Evolutionary conservation across 805 yeast genomes (phyloP), one percentile per base, ranked within the genome.

Genomic region (Naumovozyma dairenensis): DNA sequence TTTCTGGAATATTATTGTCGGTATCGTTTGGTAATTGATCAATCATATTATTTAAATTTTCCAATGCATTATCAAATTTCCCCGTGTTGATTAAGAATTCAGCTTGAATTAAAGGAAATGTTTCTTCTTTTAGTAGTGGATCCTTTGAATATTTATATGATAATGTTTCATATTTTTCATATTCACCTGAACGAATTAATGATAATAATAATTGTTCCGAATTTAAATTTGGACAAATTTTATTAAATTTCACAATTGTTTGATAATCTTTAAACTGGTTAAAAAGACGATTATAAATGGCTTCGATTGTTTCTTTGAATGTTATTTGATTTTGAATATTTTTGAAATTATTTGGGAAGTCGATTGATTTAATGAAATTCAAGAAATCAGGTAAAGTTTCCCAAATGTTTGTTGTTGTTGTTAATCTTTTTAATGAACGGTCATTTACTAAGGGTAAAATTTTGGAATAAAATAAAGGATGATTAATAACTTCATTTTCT

Each of bases 301-400:
- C 32, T 3, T 34, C 39, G 18, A 54, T 46, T 6, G 53, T 43
- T 12, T 37, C 28, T 28, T 49, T 51, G 39, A 35, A 49, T 13
- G 49, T 53, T 1, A 51, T 53, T 35, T 53, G 59, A n/a, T 29
- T 39, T 5, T 53, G 47, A 14, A 57, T 55, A 8, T 50, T 41
- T 33, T 40, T 44, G 35, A 51, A 57, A 16, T 45, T 40, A 5
- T 42, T 35, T 2, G 60, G 60, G 28, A 57, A 57, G 16, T 44
- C 46, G 6, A 51, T 39, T 10, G 25, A 29, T 2, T 35, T 31
- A 5, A 49, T 36, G 46, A 53, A 21, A 30, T 38, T 18, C 26
- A 33, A 17, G 38, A 35, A 21, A 33, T 17, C 7, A 5, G 32
- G 16, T n/a, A n/a, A n/a, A n/a, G 4, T 22, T 5, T 3, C 34